Conservation (phyloP, 768 basidiomycete species). For the Exsudoporus frostii region DNA sequence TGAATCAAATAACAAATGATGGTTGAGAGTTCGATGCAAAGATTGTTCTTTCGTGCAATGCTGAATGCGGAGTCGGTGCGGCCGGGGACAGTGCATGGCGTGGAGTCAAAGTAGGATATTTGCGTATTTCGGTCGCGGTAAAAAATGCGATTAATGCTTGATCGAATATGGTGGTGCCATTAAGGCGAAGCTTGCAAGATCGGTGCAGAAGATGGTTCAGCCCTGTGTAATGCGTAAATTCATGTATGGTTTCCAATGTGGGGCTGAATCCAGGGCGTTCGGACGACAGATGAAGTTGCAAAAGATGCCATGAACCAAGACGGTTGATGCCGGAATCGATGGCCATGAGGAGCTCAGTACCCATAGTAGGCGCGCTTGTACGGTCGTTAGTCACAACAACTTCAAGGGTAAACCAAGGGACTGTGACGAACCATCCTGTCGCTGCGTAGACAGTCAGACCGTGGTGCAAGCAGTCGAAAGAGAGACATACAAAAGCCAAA, state of each 20-base stretch:
- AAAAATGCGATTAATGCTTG: slow-evolving; percentile 27
- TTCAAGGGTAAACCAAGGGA: neutral
- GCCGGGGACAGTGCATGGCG: slow-evolving; percentile 12
- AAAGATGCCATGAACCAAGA: slow-evolving; percentile 29
- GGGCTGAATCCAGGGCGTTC: slow-evolving; percentile 13
- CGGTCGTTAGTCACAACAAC: slow-evolving; percentile 14
- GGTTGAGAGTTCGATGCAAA: slow-evolving; percentile 33
- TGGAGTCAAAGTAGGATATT: slow-evolving; percentile 24
- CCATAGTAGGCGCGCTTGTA: slow-evolving; percentile 62
- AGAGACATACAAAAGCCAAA: slow-evolving; percentile 71
- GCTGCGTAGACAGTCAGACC: slow-evolving; percentile 30
- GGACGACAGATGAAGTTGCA: slow-evolving; percentile 22
- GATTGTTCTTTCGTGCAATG: slow-evolving; percentile 30
- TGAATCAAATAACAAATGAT: slow-evolving; percentile 30
- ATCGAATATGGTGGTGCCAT: slow-evolving; percentile 20
- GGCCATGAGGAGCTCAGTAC: slow-evolving; percentile 35
- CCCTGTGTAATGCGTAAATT: slow-evolving; percentile 23
- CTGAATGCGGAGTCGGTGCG: slow-evolving; percentile 19
- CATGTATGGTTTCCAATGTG: slow-evolving; percentile 23
- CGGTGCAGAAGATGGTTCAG: slow-evolving; percentile 27
- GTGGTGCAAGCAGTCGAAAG: neutral
- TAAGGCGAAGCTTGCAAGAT: slow-evolving; percentile 28
- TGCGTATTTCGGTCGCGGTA: slow-evolving; percentile 24
- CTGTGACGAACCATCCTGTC: slow-evolving; percentile 51
- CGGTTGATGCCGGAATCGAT: slow-evolving; percentile 19